Conservation (phyloP, 129 eudicot genomes). For the Pittosporum tobira region DNA sequence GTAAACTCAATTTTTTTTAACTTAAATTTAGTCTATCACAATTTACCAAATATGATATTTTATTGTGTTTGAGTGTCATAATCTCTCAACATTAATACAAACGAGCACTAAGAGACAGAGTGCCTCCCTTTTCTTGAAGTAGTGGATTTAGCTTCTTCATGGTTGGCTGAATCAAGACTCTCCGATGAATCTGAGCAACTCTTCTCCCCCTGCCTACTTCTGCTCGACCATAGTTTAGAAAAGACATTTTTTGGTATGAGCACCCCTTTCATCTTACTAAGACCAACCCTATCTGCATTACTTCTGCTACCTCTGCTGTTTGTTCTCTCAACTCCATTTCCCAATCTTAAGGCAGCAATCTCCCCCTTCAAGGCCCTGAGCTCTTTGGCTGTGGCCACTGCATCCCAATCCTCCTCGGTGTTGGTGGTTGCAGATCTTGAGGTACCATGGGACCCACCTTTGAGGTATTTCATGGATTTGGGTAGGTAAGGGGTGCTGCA, state of each 20-base stretch:
- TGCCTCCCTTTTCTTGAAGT: constrained; percentile 64
- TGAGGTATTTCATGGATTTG: constrained; percentile 57
- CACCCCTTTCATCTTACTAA: constrained; percentile 62
- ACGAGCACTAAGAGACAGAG: constrained; percentile 73
- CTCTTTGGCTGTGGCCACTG: constrained; percentile 78
- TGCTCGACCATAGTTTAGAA: constrained; percentile 72
- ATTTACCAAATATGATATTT: too few species aligned
- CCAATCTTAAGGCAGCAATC: constrained; percentile 61
- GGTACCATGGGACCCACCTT: constrained; percentile 56
- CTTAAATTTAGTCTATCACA: too few species aligned
- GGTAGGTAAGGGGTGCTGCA: constrained; percentile 99
- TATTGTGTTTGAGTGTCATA: too few species aligned
- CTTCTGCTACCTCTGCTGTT: constrained; percentile 29
- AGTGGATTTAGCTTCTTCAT: constrained; percentile 63
- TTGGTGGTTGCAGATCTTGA: constrained; percentile 53
- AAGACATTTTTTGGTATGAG: constrained; percentile 60
- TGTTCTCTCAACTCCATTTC: constrained; percentile 27
- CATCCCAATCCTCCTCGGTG: constrained; percentile 93
- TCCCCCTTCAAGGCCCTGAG: constrained; percentile 81
- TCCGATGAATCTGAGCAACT: constrained; percentile 95
- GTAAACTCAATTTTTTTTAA: not conserved
- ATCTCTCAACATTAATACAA: too few species aligned
- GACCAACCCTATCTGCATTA: constrained; percentile 41
- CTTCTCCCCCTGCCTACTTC: constrained; percentile 52
- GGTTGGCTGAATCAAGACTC: constrained; percentile 61